Evolutionary conservation across 768 basidiomycete genomes (phyloP).

Genomic region (Pholiota microspora): DNA sequence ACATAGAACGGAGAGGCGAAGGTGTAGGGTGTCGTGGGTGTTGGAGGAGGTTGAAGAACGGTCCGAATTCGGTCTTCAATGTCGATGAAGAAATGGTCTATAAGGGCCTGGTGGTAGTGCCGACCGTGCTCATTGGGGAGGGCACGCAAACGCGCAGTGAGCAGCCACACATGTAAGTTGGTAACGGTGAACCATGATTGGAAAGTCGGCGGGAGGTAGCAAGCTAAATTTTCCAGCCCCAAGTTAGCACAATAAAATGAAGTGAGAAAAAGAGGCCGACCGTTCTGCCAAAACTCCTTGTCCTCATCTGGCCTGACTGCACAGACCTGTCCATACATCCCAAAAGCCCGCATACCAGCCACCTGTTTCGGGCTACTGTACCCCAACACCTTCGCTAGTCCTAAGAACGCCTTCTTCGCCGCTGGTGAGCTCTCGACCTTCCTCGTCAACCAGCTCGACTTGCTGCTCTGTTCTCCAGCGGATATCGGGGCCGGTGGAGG

Average conservation of each 20-base stretch:
- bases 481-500: background rate
- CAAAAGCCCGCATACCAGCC: constrained; percentile 56
- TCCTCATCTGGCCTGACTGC: constrained; percentile 58
- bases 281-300: constrained; percentile 59
- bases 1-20: constrained; percentile 42
- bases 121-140: constrained; percentile 67
- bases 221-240: constrained; percentile 58
- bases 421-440: constrained; percentile 49
- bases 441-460: constrained; percentile 49
- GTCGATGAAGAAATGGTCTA: constrained; percentile 96
- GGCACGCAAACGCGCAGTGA: constrained; percentile 83
- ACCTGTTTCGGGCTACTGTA: constrained; percentile 62
- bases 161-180: constrained; percentile 90
- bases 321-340: constrained; percentile 57
- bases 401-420: constrained; percentile 43
- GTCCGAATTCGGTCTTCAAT: constrained; percentile 86
- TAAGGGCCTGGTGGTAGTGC: constrained; percentile 73
- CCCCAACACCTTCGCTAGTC: constrained; percentile 50
- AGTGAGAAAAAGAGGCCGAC: constrained; percentile 34
- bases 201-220: constrained; percentile 85
- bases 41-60: constrained; percentile 61
- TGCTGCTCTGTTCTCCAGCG: background rate
- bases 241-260: background rate
- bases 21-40: constrained; percentile 43
- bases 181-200: constrained; percentile 97